A percentile compares a stretch with the other conserved stretches of the same genome.
Evolutionary conservation across 352 stramenopile species (phyloP).

Genomic region (Pythium biforme): DNA sequence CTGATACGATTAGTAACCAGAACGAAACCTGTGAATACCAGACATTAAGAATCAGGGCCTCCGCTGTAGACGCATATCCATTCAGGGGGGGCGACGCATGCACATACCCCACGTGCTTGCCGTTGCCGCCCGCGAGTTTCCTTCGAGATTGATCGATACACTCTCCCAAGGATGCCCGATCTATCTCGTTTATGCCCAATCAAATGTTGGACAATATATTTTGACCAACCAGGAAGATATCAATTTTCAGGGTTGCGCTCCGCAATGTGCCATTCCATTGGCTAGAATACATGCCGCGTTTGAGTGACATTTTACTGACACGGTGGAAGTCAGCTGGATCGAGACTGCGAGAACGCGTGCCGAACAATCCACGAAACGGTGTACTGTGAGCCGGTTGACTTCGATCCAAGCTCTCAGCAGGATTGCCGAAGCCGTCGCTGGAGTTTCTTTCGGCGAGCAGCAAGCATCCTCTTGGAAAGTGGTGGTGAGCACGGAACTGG

Average conservation of each 20-base stretch:
- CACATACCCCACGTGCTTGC: not conserved
- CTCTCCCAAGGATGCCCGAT: not conserved
- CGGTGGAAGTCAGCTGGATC: too few relatives aligned
- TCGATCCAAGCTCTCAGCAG: too few relatives aligned
- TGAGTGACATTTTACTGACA: too few relatives aligned
- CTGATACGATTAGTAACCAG: not conserved
- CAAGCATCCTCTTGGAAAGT: too few relatives aligned
- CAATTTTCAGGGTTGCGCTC: not conserved
- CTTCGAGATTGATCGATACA: slow-evolving; percentile 29
- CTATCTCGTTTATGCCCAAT: slow-evolving; percentile 19
- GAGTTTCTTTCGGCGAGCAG: too few relatives aligned
- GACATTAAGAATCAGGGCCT: not conserved
- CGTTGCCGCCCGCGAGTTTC: slow-evolving; percentile 4
- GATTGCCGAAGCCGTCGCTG: too few relatives aligned
- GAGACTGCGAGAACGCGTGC: too few relatives aligned
- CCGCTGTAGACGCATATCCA: not conserved
- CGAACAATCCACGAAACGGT: too few relatives aligned
- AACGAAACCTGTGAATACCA: not conserved
- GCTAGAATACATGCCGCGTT: not conserved
- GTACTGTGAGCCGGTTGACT: too few relatives aligned
- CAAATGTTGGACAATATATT: not conserved
- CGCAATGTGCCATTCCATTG: not conserved
- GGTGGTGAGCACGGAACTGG: not conserved
- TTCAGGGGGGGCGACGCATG: not conserved
- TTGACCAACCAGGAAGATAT: slow-evolving; percentile 4